Evolutionary conservation across 192 early-diverging fungal genomes (phyloP), one percentile per base, ranked within the genome.

Genomic region (Backusella mclennaniae): DNA sequence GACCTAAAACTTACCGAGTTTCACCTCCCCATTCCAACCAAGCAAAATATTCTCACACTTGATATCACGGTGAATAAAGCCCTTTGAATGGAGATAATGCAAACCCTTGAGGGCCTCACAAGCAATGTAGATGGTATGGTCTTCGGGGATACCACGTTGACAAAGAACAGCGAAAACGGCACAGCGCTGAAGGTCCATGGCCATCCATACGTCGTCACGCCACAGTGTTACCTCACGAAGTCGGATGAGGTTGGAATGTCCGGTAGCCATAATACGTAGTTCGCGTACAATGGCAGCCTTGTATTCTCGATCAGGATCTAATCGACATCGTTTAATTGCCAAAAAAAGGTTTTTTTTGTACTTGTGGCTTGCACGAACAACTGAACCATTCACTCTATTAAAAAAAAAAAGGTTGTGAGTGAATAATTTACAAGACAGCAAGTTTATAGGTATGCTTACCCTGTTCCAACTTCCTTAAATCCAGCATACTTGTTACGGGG

Each of bases 31-130:
- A 53, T 86, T 76, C 73, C 77, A 77, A 59, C 75, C 76, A 15
- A 86, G 29, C 9, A 86, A 70, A 21, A 86, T 71, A 44, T 86
- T 86, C 49, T 86, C 83, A 46, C 83, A 81, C 49, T 86, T 86
- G 70, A 86, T 79, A 73, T 86, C 85, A 36, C 85, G 83, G 70
- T 86, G 85, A 73, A 86, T 84, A 67, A 71, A 84, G 21, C 80
- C 78, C 42, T 83, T 72, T 23, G 35, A 66, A 67, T 86, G 85
- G 12, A 86, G 63, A 44, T 76, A 86, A 35, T 75, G 66, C 9
- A 86, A 69, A 38, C 74, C 85, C 39, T 82, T 81, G 12, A 84
- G 53, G 35, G 78, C 74, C 53, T 84, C 85, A 26, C 80, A 39
- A 11, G 80, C 71, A 8, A 86, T 77, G 59, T 81, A 82, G n/a